phyloP scores from a whole-genome alignment of 2,329 filamentous ascomycete genomes.

The Dactylonectria estremocensis region DNA sequence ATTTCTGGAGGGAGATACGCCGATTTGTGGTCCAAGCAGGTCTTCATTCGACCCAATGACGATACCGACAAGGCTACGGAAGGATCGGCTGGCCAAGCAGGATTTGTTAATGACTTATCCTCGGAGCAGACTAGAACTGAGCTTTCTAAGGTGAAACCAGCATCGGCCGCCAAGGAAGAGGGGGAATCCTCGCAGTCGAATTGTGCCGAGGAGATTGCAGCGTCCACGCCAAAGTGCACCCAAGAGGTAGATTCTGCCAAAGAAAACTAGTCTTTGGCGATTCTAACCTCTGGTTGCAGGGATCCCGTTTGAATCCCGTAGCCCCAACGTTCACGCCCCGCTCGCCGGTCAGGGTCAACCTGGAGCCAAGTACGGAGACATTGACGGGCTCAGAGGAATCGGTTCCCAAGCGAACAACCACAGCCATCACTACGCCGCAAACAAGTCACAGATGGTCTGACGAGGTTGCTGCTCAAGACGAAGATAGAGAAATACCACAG shows the following conservation, averaged over 20 bases:
- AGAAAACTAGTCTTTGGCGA: conserved; percentile 51
- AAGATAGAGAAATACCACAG: conserved; percentile 24
- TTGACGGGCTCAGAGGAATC: conserved; percentile 36
- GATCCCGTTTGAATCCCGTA: conserved; percentile 68
- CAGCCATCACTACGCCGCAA: conserved; percentile 29
- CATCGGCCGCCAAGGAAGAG: conserved; percentile 36
- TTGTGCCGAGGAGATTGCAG: conserved; percentile 43
- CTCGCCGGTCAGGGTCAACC: conserved; percentile 38
- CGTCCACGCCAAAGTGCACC: conserved; percentile 55
- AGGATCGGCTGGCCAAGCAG: conserved; percentile 38
- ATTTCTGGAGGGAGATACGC: conserved; percentile 73
- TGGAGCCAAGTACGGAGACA: conserved; percentile 25
- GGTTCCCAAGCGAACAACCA: conserved; percentile 13
- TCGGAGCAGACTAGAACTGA: conserved; percentile 55
- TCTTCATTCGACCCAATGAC: conserved; percentile 67
- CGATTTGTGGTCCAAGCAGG: conserved; percentile 76
- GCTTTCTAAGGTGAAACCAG: conserved; percentile 52
- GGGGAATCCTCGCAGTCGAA: conserved; percentile 43
- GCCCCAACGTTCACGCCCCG: conserved; percentile 70
- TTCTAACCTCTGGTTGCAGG: conserved; percentile 63
- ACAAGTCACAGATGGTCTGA: conserved; percentile 50
- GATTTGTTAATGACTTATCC: conserved; percentile 56
- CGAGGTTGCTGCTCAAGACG: conserved; percentile 48
- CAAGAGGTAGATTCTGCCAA: conserved; percentile 67
- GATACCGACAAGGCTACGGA: conserved; percentile 41